Percentiles rank a stretch among this genome's conserved stretches.
These are phyloP conservation scores for Pseudocercospora fuligena DNA, from an alignment of 2,329 filamentous ascomycete genomes.

Conservation along the genomic window DNA sequence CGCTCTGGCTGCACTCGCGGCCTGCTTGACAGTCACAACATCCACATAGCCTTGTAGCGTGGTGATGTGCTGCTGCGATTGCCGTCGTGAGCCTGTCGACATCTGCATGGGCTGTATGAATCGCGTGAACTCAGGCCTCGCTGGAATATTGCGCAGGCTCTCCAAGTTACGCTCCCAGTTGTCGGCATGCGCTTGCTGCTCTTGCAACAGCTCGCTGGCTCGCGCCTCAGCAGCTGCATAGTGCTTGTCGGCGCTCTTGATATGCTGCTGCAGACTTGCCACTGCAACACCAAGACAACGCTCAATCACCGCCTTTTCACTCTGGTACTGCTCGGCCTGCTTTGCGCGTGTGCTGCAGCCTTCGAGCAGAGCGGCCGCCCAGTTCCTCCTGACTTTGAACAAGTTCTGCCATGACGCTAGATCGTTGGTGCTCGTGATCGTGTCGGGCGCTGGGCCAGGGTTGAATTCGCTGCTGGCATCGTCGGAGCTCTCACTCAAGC, in stretches of 20 bases:
- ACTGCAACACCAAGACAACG: slow-evolving; percentile 83
- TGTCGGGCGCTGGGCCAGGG: slow-evolving; percentile 73
- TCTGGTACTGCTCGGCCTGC: slow-evolving; percentile 67
- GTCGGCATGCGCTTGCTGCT: slow-evolving; percentile 67
- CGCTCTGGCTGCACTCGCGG: slow-evolving; percentile 68
- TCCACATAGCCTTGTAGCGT: slow-evolving; percentile 79
- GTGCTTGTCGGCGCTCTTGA: slow-evolving; percentile 73
- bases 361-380: slow-evolving; percentile 74
- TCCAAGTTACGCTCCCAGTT: slow-evolving; percentile 72
- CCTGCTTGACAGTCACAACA: slow-evolving; percentile 71
- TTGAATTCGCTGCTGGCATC: slow-evolving; percentile 63
- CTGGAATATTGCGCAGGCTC: slow-evolving; percentile 66
- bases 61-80: slow-evolving; percentile 52
- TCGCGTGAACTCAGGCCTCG: slow-evolving; percentile 67
- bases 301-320: slow-evolving; percentile 76
- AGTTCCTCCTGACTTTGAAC: slow-evolving; percentile 78
- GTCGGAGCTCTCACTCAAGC: slow-evolving; percentile 39
- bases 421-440: slow-evolving; percentile 77
- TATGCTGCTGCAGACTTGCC: slow-evolving; percentile 78
- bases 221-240: slow-evolving; percentile 73
- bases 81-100: slow-evolving; percentile 25
- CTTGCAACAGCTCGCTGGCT: slow-evolving; percentile 69
- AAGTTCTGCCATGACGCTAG: slow-evolving; percentile 86
- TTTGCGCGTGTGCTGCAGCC: slow-evolving; percentile 70
- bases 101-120: slow-evolving; percentile 42